These are phyloP conservation scores for Casuarina cunninghamiana DNA, from an alignment of 306 rosid genomes.

Conservation along the genomic window DNA sequence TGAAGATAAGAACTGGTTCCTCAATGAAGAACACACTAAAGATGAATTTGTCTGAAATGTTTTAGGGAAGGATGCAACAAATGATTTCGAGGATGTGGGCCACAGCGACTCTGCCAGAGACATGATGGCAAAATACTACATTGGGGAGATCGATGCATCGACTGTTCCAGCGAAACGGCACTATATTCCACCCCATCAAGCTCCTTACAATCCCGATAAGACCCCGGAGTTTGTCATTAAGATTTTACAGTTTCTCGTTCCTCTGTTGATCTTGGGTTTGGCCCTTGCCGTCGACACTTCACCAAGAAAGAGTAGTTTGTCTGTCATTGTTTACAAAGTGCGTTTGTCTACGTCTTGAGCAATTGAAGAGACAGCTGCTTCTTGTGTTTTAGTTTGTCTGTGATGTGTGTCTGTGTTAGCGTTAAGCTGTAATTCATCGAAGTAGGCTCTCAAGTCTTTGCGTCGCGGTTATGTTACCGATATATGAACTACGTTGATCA, in stretches of 20 bases:
- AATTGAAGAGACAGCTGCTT: conserved; percentile 27
- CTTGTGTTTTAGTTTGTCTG: conserved; percentile 27
- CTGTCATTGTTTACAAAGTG: conserved; percentile 8
- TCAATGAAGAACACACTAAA: not conserved
- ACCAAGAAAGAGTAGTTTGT: conserved; percentile 83
- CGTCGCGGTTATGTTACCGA: conserved; percentile 20
- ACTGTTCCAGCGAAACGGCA: conserved; percentile 56
- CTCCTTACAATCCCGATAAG: conserved; percentile 64
- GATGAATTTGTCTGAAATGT: conserved; percentile 13
- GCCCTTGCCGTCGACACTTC: conserved; percentile 83
- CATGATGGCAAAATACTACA: conserved; percentile 78
- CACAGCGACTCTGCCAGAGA: conserved; percentile 94
- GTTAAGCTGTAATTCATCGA: conserved; percentile 28
- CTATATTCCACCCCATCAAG: conserved; percentile 58
- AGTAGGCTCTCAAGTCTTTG: conserved; percentile 23
- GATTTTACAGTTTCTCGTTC: conserved; percentile 85
- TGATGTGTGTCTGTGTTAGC: conserved; percentile 23
- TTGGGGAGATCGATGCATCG: conserved; percentile 80
- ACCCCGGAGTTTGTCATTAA: conserved; percentile 72
- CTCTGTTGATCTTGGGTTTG: conserved; percentile 81
- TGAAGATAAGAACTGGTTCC: not conserved
- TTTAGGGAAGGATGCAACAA: conserved; percentile 90
- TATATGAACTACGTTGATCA: conserved; percentile 17
- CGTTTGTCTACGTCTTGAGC: conserved; percentile 18
- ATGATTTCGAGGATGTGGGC: conserved; percentile 95